Percentiles rank a stretch among this genome's conserved stretches.
These are phyloP conservation scores for Xanthoconium stramineum DNA, from an alignment of 768 basidiomycete genomes.

Conservation along the genomic window DNA sequence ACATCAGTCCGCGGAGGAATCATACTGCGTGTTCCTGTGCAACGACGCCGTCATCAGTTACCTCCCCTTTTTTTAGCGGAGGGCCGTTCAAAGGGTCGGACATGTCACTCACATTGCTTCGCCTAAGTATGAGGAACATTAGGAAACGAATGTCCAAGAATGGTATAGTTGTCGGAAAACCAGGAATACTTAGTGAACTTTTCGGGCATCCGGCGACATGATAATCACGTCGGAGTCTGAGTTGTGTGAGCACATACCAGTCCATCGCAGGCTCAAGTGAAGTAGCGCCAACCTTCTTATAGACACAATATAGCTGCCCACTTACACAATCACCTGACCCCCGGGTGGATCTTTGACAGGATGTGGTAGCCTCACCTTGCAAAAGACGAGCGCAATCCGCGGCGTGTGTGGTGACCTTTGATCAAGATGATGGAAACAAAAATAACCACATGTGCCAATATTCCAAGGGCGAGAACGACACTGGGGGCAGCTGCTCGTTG, in stretches of 20 bases:
- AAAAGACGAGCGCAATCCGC: no score
- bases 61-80: background rate
- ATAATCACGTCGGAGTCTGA: background rate
- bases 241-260: no score
- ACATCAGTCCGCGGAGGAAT: slow-evolving; percentile 91
- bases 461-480: no score
- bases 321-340: no score
- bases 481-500: no score
- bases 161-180: background rate
- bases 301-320: no score
- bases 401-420: no score
- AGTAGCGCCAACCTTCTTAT: background rate
- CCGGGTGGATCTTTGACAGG: no score
- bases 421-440: no score
- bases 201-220: slow-evolving; percentile 2
- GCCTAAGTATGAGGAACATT: slow-evolving; percentile 86
- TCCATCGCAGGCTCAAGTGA: slow-evolving; percentile 7
- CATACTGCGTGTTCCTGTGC: slow-evolving; percentile 84
- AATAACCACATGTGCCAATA: no score
- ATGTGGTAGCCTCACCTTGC: no score
- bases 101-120: slow-evolving; percentile 71
- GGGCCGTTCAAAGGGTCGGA: no score
- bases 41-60: background rate
- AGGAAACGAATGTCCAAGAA: slow-evolving; percentile 80
- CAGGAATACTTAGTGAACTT: slow-evolving; percentile 34